Evolutionary conservation across 2,329 filamentous ascomycete genomes (phyloP).

Genomic region (Gremmenia infestans): DNA sequence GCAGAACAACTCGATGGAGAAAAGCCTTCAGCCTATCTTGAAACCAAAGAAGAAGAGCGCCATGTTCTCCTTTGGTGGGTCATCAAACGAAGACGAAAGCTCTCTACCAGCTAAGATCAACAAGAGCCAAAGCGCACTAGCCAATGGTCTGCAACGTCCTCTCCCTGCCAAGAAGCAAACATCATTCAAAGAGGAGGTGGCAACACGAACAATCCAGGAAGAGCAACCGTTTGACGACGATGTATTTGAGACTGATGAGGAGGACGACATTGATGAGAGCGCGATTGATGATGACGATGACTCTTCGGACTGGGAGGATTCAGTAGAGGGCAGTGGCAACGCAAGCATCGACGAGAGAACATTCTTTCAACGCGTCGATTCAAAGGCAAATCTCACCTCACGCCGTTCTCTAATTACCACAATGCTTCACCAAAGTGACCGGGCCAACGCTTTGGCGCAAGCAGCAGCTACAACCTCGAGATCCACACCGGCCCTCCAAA

Average conservation of each 20-base stretch:
- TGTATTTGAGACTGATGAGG: slow-evolving; percentile 56
- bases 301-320: slow-evolving; percentile 54
- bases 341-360: slow-evolving; percentile 76
- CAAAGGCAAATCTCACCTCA: slow-evolving; percentile 76
- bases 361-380: slow-evolving; percentile 88
- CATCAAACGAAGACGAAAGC: slow-evolving; percentile 78
- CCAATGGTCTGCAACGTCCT: slow-evolving; percentile 45
- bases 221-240: slow-evolving; percentile 49
- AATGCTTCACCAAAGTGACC: slow-evolving; percentile 77
- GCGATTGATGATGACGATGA: slow-evolving; percentile 71
- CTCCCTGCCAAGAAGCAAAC: slow-evolving; percentile 64
- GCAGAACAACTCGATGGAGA: slow-evolving; percentile 26
- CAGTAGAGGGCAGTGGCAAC: slow-evolving; percentile 74
- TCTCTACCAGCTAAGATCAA: slow-evolving; percentile 52
- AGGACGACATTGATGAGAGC: slow-evolving; percentile 71
- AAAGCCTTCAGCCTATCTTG: slow-evolving; percentile 15
- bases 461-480: slow-evolving; percentile 50
- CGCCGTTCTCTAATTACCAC: slow-evolving; percentile 85
- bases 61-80: slow-evolving; percentile 71
- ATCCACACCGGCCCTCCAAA: slow-evolving; percentile 48
- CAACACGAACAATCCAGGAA: slow-evolving; percentile 59
- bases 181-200: slow-evolving; percentile 74
- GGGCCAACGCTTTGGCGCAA: slow-evolving; percentile 63
- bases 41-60: slow-evolving; percentile 47
- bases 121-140: slow-evolving; percentile 46